Evolutionary conservation across 2,329 filamentous ascomycete species (phyloP).

Genomic region (Verticillium longisporum): DNA sequence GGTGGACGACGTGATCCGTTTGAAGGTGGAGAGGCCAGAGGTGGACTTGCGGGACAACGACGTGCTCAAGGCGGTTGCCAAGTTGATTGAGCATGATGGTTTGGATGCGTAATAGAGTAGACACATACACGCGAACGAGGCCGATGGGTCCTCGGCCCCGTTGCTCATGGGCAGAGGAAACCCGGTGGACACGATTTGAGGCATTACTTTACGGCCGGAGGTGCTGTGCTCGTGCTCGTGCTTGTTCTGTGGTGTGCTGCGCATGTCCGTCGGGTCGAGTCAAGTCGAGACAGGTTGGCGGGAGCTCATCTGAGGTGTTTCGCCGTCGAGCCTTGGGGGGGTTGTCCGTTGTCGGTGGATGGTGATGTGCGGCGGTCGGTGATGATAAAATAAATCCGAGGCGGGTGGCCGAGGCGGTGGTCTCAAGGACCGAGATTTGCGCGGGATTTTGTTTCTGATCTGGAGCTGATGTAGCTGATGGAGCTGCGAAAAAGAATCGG

Average conservation of each 20-base stretch:
- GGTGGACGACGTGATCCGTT: slow-evolving; percentile 77
- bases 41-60: slow-evolving; percentile 51
- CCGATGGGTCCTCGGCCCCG: background rate
- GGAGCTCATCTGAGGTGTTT: background rate
- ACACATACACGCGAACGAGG: background rate
- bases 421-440: background rate
- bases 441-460: background rate
- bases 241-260: background rate
- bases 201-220: background rate
- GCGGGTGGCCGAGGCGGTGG: background rate
- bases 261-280: background rate
- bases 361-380: background rate
- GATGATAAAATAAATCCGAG: background rate
- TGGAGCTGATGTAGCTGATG: background rate
- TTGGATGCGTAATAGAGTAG: slow-evolving; percentile 51
- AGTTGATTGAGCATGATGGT: slow-evolving; percentile 84
- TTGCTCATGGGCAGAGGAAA: background rate
- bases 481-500: background rate
- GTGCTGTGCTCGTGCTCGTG: background rate
- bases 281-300: background rate
- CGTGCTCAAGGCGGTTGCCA: slow-evolving; percentile 70
- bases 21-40: slow-evolving; percentile 71
- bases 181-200: background rate
- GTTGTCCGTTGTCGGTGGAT: background rate
- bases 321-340: background rate